Evolutionary conservation across 2,329 filamentous ascomycete species (phyloP).

Genomic region (Hortaea werneckii): DNA sequence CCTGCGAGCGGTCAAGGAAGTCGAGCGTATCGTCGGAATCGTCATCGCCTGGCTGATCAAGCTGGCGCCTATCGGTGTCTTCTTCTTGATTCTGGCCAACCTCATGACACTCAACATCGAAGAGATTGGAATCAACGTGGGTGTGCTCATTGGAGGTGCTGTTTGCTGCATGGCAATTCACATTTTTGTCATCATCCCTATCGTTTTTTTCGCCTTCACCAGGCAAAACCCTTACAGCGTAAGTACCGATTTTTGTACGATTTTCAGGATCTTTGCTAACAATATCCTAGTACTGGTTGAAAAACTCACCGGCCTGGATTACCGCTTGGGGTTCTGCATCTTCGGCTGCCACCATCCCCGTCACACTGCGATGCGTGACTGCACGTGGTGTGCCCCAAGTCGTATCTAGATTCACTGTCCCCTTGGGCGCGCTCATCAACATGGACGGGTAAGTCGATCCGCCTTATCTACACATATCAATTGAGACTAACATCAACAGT

Average conservation of each 20-base stretch:
- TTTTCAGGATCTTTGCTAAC: too few species aligned
- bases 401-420: conserved; percentile 38
- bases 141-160: conserved; percentile 40
- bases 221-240: conserved; percentile 39
- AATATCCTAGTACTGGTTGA: conserved; percentile 33
- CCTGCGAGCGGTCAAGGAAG: conserved; percentile 35
- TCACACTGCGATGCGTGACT: conserved; percentile 36
- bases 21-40: conserved; percentile 39
- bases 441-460: conserved; percentile 36
- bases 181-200: conserved; percentile 37
- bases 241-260: too few species aligned
- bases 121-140: conserved; percentile 41
- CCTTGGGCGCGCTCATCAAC: conserved; percentile 41
- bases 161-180: conserved; percentile 40
- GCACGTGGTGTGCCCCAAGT: conserved; percentile 34
- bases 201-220: conserved; percentile 33
- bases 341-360: conserved; percentile 42
- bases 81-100: conserved; percentile 45
- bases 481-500: conserved; percentile 16
- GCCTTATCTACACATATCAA: too few species aligned
- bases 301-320: conserved; percentile 42
- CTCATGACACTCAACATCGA: conserved; percentile 40
- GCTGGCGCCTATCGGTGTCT: conserved; percentile 42
- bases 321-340: conserved; percentile 47
- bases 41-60: conserved; percentile 42